Conservation (phyloP, 2,329 filamentous ascomycete species). For the Tolypocladium amazonense region DNA sequence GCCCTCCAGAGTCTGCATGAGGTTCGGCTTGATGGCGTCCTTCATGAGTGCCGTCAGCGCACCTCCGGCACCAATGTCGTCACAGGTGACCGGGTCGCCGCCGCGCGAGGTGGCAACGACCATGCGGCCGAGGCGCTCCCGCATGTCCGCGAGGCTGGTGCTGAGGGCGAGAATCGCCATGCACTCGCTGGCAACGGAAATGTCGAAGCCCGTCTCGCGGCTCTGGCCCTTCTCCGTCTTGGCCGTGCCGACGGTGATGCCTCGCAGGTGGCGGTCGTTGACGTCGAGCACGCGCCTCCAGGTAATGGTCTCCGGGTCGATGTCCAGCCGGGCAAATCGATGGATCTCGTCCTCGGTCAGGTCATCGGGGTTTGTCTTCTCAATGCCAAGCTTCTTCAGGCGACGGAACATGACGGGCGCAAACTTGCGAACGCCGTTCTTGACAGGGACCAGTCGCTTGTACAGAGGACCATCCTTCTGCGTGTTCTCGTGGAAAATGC, state of each 20-base stretch:
- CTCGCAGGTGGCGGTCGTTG: conserved; percentile 87
- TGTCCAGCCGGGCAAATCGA: conserved; percentile 87
- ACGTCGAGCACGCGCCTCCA: conserved; percentile 95
- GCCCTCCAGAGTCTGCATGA: conserved; percentile 97
- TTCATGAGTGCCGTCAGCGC: conserved; percentile 92
- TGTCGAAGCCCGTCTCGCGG: conserved; percentile 90
- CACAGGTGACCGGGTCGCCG: conserved; percentile 89
- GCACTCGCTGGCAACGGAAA: conserved; percentile 93
- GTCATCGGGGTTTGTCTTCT: conserved; percentile 87
- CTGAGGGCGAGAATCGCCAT: conserved; percentile 97
- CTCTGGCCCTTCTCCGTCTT: conserved; percentile 83
- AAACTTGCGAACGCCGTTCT: conserved; percentile 84
- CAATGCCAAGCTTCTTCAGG: conserved; percentile 89
- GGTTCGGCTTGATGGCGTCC: conserved; percentile 96
- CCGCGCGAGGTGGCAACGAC: conserved; percentile 78
- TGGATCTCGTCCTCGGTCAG: conserved; percentile 81
- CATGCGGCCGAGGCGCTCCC: conserved; percentile 89
- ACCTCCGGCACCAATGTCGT: conserved; percentile 87
- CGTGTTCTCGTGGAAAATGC: conserved; percentile 95
- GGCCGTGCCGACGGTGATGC: conserved; percentile 79
- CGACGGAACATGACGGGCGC: conserved; percentile 85
- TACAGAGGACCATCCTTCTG: conserved; percentile 87
- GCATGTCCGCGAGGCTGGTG: conserved; percentile 78
- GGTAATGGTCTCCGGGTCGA: conserved; percentile 93
- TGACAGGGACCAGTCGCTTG: conserved; percentile 74